Evolutionary conservation across 2,329 filamentous ascomycete genomes (phyloP), one percentile per base, ranked within the genome.

Genomic region (Ascochyta fabae): DNA sequence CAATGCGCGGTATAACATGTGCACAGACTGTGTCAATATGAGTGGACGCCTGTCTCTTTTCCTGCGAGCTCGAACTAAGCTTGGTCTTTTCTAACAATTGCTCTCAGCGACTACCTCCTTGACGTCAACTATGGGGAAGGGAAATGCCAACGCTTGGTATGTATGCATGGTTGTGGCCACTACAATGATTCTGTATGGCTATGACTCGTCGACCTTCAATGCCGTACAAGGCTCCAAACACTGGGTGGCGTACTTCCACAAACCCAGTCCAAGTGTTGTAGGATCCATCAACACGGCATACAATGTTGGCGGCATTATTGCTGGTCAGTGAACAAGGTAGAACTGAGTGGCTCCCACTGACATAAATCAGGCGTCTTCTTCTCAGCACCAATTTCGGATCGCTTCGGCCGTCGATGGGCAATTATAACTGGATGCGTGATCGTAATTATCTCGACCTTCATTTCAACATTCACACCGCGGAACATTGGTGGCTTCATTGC

Each of bases 201-300:
- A 53, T n/a, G 49, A 53, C 15, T 33, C 49, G 6, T 46, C 42
- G 2, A 46, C 42, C 3, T 53, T 46, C 49, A 53, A 53, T 26
- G 24, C 42, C 3, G 42, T 53, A 31, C 49, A 46, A 27, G 42
- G 34, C 10, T 46, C 42, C 2, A 40, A 46, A 4, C 23, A 45
- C 15, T 46, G 41, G 41, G 35, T 46, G 3, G 42, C 23, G 5
- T 41, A 53, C 26, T 53, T 53, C 13, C 33, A 53, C 6, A 38
- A 40, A 15, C 42, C 41, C 16, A 41, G 33, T 16, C 35, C 41
- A 23, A 53, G 42, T 29, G 19, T 53, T 3, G 19, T 53, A 8
- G 42, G 49, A 27, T 39, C 26, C 7, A 53, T 53, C 3, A 53
- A 53, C 27, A 53, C 49, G 13, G 33, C 49, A 15, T 53, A 53